Percentiles rank a stretch among this genome's conserved stretches.
Conservation (phyloP, 495 filamentous ascomycete genomes). For the Hypoxylon trugodes region DNA sequence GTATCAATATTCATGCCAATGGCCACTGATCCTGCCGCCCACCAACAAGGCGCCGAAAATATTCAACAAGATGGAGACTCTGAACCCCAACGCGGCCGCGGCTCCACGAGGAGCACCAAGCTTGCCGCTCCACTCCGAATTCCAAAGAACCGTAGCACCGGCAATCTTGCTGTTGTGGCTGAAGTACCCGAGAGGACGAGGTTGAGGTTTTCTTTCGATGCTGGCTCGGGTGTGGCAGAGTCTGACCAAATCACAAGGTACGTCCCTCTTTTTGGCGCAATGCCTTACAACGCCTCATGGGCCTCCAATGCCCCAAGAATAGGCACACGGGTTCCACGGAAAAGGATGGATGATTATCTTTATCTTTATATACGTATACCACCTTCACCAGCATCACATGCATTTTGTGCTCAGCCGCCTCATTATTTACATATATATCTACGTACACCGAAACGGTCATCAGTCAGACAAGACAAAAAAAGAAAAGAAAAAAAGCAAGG, state of each 20-base stretch:
- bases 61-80: constrained; percentile 50
- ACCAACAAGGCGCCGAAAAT: constrained; percentile 53
- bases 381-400: constrained; percentile 26
- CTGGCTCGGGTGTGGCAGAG: constrained; percentile 55
- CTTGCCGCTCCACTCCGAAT: constrained; percentile 56
- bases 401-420: constrained; percentile 36
- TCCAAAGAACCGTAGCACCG: constrained; percentile 70
- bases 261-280: constrained; percentile 50
- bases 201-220: constrained; percentile 66
- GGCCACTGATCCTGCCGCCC: constrained; percentile 37
- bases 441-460: neutral
- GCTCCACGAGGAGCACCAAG: constrained; percentile 39
- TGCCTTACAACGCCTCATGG: too few species aligned
- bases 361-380: constrained; percentile 14
- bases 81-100: constrained; percentile 41
- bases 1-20: constrained; percentile 27
- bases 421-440: constrained; percentile 11
- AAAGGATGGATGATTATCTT: constrained; percentile 21
- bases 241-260: constrained; percentile 64
- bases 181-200: constrained; percentile 53
- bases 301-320: too few species aligned
- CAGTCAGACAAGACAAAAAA: neutral
- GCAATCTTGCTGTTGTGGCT: constrained; percentile 62
- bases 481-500: neutral
- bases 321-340: constrained; percentile 15